Conservation (phyloP, 768 basidiomycete genomes). For the Serendipita sp. region DNA sequence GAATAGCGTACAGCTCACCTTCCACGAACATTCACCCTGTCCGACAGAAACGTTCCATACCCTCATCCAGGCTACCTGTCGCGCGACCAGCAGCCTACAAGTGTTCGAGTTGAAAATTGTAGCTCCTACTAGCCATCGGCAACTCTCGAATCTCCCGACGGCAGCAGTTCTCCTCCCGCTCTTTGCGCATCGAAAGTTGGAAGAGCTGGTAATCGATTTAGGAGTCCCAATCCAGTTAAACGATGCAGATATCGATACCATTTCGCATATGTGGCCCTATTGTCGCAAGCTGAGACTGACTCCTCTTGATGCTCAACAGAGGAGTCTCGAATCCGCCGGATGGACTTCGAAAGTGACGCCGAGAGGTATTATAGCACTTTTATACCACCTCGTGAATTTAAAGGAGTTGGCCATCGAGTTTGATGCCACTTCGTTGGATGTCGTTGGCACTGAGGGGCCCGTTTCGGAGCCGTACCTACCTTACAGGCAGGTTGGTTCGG, state of each 20-base stretch:
- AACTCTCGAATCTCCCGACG: neutral
- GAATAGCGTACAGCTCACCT: neutral
- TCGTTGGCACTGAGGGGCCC: neutral
- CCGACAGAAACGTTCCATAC: neutral
- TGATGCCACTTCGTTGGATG: neutral
- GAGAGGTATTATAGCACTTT: neutral
- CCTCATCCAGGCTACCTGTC: neutral
- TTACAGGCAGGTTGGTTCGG: neutral
- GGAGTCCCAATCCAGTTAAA: neutral
- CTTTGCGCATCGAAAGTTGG: neutral
- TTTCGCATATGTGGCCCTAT: neutral
- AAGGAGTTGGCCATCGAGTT: neutral
- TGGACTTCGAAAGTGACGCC: neutral
- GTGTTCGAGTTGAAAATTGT: neutral
- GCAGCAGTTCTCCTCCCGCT: neutral
- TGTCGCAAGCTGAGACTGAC: neutral
- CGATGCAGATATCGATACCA: neutral
- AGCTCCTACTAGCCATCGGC: neutral
- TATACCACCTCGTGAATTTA: neutral
- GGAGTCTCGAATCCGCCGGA: neutral
- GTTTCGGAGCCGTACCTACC: neutral
- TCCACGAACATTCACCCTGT: neutral
- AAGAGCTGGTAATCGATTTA: neutral
- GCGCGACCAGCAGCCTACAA: neutral
- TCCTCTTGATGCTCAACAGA: neutral